Evolutionary conservation across 2,329 filamentous ascomycete genomes (phyloP), one percentile per base, ranked within the genome.

Genomic region (Fusarium tuaranense): DNA sequence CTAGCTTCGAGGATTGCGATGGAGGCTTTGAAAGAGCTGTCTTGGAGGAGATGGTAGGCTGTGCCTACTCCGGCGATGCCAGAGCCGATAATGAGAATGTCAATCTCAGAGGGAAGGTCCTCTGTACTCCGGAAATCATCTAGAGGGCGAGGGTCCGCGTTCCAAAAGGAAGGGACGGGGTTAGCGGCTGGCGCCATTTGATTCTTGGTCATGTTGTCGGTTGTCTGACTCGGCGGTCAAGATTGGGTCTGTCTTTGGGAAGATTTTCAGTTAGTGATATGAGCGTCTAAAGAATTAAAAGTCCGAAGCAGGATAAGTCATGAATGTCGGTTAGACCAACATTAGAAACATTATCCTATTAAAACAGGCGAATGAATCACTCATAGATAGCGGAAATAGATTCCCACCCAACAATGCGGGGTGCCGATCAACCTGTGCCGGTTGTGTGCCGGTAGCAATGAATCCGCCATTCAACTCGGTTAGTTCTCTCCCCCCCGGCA

Each of bases 221-320:
- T 84, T 12, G 84, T 83, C 13, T 38, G 32, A 58, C 53, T 38
- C 30, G 14, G 22, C 8, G 44, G 44, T 34, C 6, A 34, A 34
- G 30, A 8, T 34, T 14, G 30, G 51, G 7, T 20, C 7, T 22
- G 30, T 55, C 16, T 25, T 13, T 48, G 44, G 14, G 18, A 18
- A 13, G 5, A 32, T 55, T 6, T 82, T 81, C 1, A 84, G 81
- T 84, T 86, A n/a, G 88, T 81, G 59, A 88, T 84, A 41, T 84
- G 81, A 61, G 88, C 82, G 66, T 12, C 18, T 16, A n/a, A 7
- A 10, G 13, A 36, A 14, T 34, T 88, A 84, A 46, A 80, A 81
- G 41, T 82, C 72, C 1, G 73, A 57, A 0, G 86, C 86, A 2
- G 88, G 74, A 2, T 46, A 63, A 16, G 58, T 25, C 1, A 53